Conservation (phyloP, 192 early-diverging fungal species). For the Jimgerdemannia flammicorona region DNA sequence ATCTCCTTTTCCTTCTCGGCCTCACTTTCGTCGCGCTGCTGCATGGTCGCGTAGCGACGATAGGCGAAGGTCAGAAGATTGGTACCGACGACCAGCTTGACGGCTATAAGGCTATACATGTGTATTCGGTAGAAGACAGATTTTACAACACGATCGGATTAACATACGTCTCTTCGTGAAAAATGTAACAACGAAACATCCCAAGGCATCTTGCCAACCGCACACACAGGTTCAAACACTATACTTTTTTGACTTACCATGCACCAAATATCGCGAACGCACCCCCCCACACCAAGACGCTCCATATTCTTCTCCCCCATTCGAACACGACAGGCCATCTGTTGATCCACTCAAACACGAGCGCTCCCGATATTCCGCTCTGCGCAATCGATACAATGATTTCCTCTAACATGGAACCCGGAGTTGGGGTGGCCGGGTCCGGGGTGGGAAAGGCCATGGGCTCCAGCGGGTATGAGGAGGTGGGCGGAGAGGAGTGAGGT, state of each 20-base stretch:
- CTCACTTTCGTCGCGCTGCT: conserved; percentile 42
- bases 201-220: too few species aligned
- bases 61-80: conserved; percentile 73
- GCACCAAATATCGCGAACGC: neutral
- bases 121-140: neutral
- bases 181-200: too few species aligned
- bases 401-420: neutral
- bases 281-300: neutral
- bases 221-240: too few species aligned
- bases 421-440: neutral
- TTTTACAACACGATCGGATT: neutral
- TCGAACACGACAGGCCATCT: neutral
- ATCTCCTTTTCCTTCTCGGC: conserved; percentile 38
- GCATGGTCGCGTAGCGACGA: conserved; percentile 56
- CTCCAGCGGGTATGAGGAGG: neutral
- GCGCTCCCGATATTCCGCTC: neutral
- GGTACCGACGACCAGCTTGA: conserved; percentile 78
- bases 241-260: neutral
- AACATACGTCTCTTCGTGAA: neutral
- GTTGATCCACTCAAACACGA: neutral
- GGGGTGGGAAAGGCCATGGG: neutral
- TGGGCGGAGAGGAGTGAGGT: neutral
- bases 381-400: neutral
- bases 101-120: conserved; percentile 39
- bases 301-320: neutral